These are phyloP conservation scores for Prunus mume DNA, from an alignment of 306 rosid species.

Conservation along the genomic window DNA sequence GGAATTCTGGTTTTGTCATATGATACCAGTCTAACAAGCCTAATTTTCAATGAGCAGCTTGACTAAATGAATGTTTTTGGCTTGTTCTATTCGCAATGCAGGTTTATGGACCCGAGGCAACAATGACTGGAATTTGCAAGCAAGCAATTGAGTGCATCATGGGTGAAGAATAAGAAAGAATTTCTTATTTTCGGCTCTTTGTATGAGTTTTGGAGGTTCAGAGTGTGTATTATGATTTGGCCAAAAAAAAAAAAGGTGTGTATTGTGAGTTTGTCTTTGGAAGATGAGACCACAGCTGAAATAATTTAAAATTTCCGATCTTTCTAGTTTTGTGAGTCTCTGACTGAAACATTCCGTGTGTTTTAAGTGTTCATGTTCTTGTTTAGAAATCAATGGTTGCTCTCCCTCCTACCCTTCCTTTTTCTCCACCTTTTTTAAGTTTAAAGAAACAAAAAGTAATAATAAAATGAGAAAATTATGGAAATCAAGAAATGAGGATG, in stretches of 20 bases:
- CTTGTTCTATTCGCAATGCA: slow-evolving; percentile 29
- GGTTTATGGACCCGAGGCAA: slow-evolving; percentile 88
- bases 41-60: background rate
- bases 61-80: background rate
- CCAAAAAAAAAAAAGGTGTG: background rate
- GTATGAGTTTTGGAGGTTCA: background rate
- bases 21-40: background rate
- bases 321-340: too few species aligned
- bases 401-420: background rate
- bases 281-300: background rate
- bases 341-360: background rate
- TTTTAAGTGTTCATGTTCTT: background rate
- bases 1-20: background rate
- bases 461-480: background rate
- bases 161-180: slow-evolving; percentile 37
- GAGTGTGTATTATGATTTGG: background rate
- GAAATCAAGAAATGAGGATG: background rate
- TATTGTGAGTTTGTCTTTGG: background rate
- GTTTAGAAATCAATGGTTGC: background rate
- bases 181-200: background rate
- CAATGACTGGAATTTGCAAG: slow-evolving; percentile 89
- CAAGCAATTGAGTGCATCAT: slow-evolving; percentile 78
- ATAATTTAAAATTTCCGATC: background rate
- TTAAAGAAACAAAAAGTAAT: background rate
- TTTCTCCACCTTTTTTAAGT: background rate